Percentiles rank a stretch among this genome's conserved stretches.
phyloP scores from a whole-genome alignment of 2,329 filamentous ascomycete species.

The Penicillium sp. region DNA sequence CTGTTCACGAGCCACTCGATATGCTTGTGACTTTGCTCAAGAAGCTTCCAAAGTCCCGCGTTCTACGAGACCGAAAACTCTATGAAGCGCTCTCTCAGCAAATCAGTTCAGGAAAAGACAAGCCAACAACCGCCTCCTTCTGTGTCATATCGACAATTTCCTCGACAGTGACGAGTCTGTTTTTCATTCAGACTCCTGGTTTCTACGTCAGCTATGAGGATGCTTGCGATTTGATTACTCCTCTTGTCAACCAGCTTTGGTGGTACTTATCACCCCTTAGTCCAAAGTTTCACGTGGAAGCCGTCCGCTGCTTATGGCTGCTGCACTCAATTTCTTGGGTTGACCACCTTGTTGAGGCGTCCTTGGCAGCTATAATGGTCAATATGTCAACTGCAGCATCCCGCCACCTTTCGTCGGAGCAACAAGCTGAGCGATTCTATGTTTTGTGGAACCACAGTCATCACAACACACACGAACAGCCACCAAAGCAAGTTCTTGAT shows the following conservation, averaged over 20 bases:
- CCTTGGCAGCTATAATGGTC: conserved; percentile 69
- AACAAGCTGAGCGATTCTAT: conserved; percentile 43
- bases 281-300: conserved; percentile 93
- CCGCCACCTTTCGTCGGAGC: conserved; percentile 32
- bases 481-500: conserved; percentile 34
- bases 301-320: conserved; percentile 81
- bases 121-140: conserved; percentile 34
- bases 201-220: conserved; percentile 44
- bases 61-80: conserved; percentile 36
- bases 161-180: conserved; percentile 50
- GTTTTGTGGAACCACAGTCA: conserved; percentile 47
- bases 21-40: conserved; percentile 55
- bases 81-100: conserved; percentile 36
- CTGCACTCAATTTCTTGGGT: conserved; percentile 70
- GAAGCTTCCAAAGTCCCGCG: conserved; percentile 40
- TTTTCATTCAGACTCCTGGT: conserved; percentile 36
- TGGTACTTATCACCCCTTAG: conserved; percentile 73
- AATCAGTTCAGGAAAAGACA: conserved; percentile 23
- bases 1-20: conserved; percentile 59
- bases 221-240: conserved; percentile 63
- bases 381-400: conserved; percentile 36
- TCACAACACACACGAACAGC: conserved; percentile 39
- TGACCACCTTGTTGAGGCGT: conserved; percentile 76
- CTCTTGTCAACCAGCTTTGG: conserved; percentile 75
- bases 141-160: conserved; percentile 43